A percentile compares a stretch with the other conserved stretches of the same genome.
These are phyloP conservation scores for Trypanosoma mega DNA, from an alignment of 208 protist species.

Conservation along the genomic window DNA sequence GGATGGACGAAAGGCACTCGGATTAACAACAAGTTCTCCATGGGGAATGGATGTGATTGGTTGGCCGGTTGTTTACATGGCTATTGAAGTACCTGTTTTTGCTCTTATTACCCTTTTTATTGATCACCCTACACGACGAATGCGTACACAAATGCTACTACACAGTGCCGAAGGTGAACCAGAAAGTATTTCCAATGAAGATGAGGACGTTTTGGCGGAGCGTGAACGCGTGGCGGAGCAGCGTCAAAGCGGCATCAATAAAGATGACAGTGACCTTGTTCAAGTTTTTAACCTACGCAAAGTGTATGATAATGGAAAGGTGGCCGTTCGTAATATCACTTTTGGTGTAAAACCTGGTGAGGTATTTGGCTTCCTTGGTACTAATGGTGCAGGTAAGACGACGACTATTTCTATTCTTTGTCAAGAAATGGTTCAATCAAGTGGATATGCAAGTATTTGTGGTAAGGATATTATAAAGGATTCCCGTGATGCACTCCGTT, in stretches of 20 bases:
- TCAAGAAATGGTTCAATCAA: conserved; percentile 66
- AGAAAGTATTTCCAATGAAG: conserved; percentile 24
- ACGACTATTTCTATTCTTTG: conserved; percentile 81
- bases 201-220: conserved; percentile 36
- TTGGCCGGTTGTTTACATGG: conserved; percentile 66
- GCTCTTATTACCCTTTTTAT: conserved; percentile 59
- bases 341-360: conserved; percentile 70
- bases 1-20: conserved; percentile 27
- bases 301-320: conserved; percentile 64
- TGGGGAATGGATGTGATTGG: conserved; percentile 53
- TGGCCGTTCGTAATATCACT: conserved; percentile 64
- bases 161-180: conserved; percentile 13
- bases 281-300: conserved; percentile 58
- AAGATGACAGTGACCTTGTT: conserved; percentile 29
- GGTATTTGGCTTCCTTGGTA: conserved; percentile 86
- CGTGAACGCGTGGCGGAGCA: conserved; percentile 25
- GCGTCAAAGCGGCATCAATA: background rate
- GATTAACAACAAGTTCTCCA: conserved; percentile 19
- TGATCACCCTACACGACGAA: conserved; percentile 51
- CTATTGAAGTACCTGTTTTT: conserved; percentile 49
- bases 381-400: conserved; percentile 90
- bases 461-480: conserved; percentile 55
- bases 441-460: conserved; percentile 43
- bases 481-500: conserved; percentile 42
- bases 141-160: conserved; percentile 15